Conservation (phyloP, 1,139 yeast genomes). For the Sugiyamaella neomexicana region DNA sequence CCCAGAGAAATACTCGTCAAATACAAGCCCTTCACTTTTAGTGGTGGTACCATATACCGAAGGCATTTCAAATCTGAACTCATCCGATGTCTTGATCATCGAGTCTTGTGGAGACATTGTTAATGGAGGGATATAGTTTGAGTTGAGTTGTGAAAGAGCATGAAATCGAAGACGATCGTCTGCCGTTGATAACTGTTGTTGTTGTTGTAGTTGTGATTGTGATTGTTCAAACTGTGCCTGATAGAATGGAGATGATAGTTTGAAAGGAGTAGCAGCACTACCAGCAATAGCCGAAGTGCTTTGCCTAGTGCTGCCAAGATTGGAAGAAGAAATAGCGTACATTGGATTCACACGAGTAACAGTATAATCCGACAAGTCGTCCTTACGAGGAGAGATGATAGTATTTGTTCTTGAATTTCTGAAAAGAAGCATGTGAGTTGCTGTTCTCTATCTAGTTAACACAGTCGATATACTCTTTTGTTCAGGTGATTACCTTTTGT, state of each 20-base stretch:
- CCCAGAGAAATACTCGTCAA: slow-evolving; percentile 17
- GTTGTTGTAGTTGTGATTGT: background rate
- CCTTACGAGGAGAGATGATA: background rate
- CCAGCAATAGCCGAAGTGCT: background rate
- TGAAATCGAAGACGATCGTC: slow-evolving; percentile 8
- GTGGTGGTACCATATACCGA: background rate
- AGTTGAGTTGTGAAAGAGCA: slow-evolving; percentile 18
- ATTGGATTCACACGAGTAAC: background rate
- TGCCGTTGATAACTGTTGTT: background rate
- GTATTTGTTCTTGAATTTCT: background rate
- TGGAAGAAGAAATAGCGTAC: slow-evolving; percentile 2
- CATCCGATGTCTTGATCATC: slow-evolving; percentile 27
- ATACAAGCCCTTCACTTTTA: background rate
- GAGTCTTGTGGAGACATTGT: slow-evolving; percentile 29
- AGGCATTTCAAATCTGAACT: slow-evolving; percentile 20
- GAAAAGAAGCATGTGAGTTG: background rate
- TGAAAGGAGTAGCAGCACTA: slow-evolving; percentile 14
- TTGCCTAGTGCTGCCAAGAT: background rate
- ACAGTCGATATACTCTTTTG: too few species aligned
- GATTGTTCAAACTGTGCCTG: background rate
- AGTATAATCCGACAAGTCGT: background rate
- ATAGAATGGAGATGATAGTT: slow-evolving; percentile 20
- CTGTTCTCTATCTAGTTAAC: too few species aligned
- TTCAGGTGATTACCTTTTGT: too few species aligned
- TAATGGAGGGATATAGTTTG: slow-evolving; percentile 12